Evolutionary conservation across 2,329 filamentous ascomycete genomes (phyloP), one percentile per base, ranked within the genome.

Genomic region (Paracamarosporium sp.): DNA sequence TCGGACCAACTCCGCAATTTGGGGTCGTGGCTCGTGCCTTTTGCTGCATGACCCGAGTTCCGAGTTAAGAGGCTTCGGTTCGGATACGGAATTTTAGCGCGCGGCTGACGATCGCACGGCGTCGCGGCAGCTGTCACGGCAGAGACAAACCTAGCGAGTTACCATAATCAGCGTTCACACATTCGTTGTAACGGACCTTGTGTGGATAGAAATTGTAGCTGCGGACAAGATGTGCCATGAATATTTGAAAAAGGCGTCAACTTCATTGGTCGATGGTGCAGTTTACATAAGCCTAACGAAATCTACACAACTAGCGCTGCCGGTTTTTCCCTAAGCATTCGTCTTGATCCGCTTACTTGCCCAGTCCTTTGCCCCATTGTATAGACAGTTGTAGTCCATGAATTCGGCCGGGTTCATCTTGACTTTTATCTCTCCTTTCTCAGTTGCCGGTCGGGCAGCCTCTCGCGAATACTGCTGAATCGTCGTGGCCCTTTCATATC

Each of bases 391-490:
- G 48, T 78, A 80, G 44, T 78, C 71, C 75, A 79, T 75, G 41
- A 79, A 80, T 57, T 79, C 71, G n/a, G 67, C 75, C 0, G 77
- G 75, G 4, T 73, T 47, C 67, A 78, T 71, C 22, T 67, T 76
- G 5, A 79, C 64, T 55, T 67, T 70, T 8, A 61, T 71, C 24
- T 64, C 69, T 0, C 65, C 68, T 30, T 68, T 61, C 9, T 73
- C 76, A 0, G 76, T 78, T 0, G 73, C 78, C 2, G 78, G 76
- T 50, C 66, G 75, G 4, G 77, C 78, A 2, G 76, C 70, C 44
- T 81, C 74, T n/a, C 80, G 74, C 57, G 77, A 81, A 45, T 80
- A 80, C 7, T 61, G 59, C 56, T 81, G 79, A 9, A 81, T 79
- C 28, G 79, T 55, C 17, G 65, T 77, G 0, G 77, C 78, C 31